phyloP scores from a whole-genome alignment of 2,329 filamentous ascomycete species.

The Bipolaris cookei region DNA sequence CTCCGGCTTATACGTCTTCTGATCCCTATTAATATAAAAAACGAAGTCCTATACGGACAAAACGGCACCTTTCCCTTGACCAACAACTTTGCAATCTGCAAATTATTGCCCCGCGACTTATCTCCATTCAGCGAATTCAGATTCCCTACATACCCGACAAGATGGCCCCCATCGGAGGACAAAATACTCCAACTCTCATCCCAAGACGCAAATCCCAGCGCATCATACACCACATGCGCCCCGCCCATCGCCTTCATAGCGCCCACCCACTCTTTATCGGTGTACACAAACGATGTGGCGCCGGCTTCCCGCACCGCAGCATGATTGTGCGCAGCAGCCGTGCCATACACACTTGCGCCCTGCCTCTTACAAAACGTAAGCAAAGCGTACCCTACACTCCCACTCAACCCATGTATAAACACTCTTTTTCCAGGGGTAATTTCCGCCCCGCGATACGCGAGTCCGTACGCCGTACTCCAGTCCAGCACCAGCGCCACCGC shows the following conservation, averaged over 20 bases:
- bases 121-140: neutral
- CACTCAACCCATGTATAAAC: neutral
- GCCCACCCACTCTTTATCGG: conserved; percentile 58
- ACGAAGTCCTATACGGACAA: neutral
- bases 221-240: conserved; percentile 57
- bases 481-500: neutral
- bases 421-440: neutral
- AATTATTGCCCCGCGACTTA: neutral
- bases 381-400: neutral
- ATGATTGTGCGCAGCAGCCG: neutral
- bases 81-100: neutral
- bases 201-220: conserved; percentile 59
- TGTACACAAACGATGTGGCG: conserved; percentile 50
- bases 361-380: neutral
- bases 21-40: neutral
- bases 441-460: neutral
- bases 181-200: conserved; percentile 59
- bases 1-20: neutral
- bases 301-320: neutral
- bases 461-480: neutral
- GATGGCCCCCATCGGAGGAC: neutral
- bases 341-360: neutral
- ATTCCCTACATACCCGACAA: neutral
- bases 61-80: neutral
- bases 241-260: conserved; percentile 56